A percentile compares a stretch with the other conserved stretches of the same genome.
Evolutionary conservation across 2,329 filamentous ascomycete genomes (phyloP).

Genomic region (Bretziella fagacearum): DNA sequence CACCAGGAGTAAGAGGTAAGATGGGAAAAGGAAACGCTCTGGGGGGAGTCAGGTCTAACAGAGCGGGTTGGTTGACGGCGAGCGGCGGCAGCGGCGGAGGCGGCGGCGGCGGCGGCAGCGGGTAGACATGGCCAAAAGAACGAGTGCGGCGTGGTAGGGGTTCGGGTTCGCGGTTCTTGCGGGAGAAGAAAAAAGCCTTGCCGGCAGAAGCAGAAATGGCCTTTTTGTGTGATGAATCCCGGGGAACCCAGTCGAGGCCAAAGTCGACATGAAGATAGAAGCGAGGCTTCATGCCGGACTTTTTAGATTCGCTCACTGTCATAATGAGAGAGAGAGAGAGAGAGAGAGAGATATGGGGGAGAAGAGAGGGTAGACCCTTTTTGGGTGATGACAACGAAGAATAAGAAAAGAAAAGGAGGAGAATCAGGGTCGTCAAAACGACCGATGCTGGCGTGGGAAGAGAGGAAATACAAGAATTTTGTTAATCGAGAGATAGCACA

Average conservation of each 20-base stretch:
- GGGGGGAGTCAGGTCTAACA: conserved; percentile 7
- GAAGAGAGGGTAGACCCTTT: too few species aligned
- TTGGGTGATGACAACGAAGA: too few species aligned
- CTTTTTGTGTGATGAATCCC: conserved; percentile 18
- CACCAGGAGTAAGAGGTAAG: conserved; percentile 10
- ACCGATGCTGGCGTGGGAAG: too few species aligned
- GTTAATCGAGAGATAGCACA: too few species aligned
- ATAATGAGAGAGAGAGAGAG: neutral
- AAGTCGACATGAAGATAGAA: conserved; percentile 36
- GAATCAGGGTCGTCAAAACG: too few species aligned
- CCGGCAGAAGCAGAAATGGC: conserved; percentile 11
- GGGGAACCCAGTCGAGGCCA: conserved; percentile 33
- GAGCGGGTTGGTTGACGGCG: neutral
- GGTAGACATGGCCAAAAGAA: conserved; percentile 29
- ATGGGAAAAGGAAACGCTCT: conserved; percentile 1
- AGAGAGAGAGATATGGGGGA: neutral
- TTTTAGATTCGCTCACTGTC: neutral
- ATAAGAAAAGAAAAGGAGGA: too few species aligned
- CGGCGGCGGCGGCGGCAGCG: conserved; percentile 14
- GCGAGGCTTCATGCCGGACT: conserved; percentile 17
- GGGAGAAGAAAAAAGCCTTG: conserved; percentile 10
- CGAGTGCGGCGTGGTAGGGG: conserved; percentile 14
- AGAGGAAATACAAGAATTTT: too few species aligned
- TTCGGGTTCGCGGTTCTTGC: conserved; percentile 17
- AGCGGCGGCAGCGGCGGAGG: neutral